Base-by-base conservation (phyloP, 2,329 filamentous ascomycete species). In the Monilinia fructigena region DNA sequence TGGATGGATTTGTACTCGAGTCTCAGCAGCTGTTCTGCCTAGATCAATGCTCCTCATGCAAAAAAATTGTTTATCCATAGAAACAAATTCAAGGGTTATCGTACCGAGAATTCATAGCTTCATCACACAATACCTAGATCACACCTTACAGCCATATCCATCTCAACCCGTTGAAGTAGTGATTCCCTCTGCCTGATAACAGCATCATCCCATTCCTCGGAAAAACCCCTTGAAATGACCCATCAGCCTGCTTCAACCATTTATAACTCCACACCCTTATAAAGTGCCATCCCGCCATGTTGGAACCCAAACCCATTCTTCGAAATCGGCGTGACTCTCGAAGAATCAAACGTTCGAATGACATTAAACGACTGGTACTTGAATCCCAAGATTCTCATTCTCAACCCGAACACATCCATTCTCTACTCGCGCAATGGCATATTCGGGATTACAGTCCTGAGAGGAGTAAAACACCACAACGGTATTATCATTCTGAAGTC, bases 391-490 rank as follows among this genome's bases (percentile, higher is more conserved):
- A 20, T 12, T 35, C 10, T 12, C 16, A 38, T 26, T 47, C 16
- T 56, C 53, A 10, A 63, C 20, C 3, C 5, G 18, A 35, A 26
- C 42, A 56, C 61, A 56, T 31, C 61, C 61, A 48, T 31, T 35
- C 55, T 63, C 61, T 31, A 63, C 61, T 35, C 61, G 50, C 7
- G 26, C 52, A 16, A 63, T 63, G 52, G 61, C 61, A 55, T 18
- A 56, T 35, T 63, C 53, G 11, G 61, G 61, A 26, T 56, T 38
- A 10, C 61, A 56, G 42, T 56, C 53, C 18, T 35, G 38, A 8
- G 61, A 56, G 10, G 61, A 35, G 18, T 63, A 63, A 20, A 63
- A 56, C 3, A 56, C 61, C 8, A 63, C 61, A 7, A 63, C 61
- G 1, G 52, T 56, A 14, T 63, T 63, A 2, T 56, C 61, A 47